phyloP scores from a whole-genome alignment of 1,284 basidiomycete genomes.

The Marasmius sp. region DNA sequence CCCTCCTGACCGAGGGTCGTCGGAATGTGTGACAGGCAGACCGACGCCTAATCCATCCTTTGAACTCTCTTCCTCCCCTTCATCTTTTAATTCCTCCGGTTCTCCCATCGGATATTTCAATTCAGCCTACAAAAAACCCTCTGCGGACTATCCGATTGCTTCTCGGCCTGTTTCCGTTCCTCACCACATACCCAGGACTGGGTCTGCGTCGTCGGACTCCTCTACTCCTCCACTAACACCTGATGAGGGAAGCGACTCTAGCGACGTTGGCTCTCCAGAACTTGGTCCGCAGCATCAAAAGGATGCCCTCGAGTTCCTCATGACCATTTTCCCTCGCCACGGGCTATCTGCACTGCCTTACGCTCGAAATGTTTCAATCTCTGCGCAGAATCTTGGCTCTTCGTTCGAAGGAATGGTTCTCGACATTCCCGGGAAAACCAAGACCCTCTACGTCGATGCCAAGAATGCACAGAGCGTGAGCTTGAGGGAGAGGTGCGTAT shows the following conservation, averaged over 20 bases:
- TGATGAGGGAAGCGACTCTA: slow-evolving; percentile 45
- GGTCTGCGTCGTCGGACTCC: slow-evolving; percentile 28
- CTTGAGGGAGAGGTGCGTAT: slow-evolving; percentile 72
- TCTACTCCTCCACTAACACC: slow-evolving; percentile 69
- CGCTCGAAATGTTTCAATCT: slow-evolving; percentile 71
- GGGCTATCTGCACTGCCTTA: slow-evolving; percentile 64
- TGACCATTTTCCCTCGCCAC: slow-evolving; percentile 71
- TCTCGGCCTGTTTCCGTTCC: slow-evolving; percentile 33
- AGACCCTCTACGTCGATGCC: slow-evolving; percentile 78
- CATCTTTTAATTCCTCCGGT: slow-evolving; percentile 39
- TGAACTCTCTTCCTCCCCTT: slow-evolving; percentile 39
- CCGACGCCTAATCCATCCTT: slow-evolving; percentile 63
- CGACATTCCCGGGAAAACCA: slow-evolving; percentile 65
- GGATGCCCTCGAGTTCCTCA: slow-evolving; percentile 73
- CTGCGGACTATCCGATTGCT: slow-evolving; percentile 11
- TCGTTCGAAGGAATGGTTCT: slow-evolving; percentile 77
- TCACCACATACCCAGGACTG: slow-evolving; percentile 41
- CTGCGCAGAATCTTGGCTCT: slow-evolving; percentile 61
- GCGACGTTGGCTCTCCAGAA: slow-evolving; percentile 36
- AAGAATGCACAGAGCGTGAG: slow-evolving; percentile 75
- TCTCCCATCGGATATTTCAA: slow-evolving; percentile 33
- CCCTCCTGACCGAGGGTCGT: slow-evolving; percentile 91
- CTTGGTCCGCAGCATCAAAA: slow-evolving; percentile 41
- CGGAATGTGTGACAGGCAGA: slow-evolving; percentile 88
- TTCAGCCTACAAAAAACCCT: slow-evolving; percentile 17